These are phyloP conservation scores for Chiua virens DNA, from an alignment of 768 basidiomycete species.

Conservation along the genomic window DNA sequence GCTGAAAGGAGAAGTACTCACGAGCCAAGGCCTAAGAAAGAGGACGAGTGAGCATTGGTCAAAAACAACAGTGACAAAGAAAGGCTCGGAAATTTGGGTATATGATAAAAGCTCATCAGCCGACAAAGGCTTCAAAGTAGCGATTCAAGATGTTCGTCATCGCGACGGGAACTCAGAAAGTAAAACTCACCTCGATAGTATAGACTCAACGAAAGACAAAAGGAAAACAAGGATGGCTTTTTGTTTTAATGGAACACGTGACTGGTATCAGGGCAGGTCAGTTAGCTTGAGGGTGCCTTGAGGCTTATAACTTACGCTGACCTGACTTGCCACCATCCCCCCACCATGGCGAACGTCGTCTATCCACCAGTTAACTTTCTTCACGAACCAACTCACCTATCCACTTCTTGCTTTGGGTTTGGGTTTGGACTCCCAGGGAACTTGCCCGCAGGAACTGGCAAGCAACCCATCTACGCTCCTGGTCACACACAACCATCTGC, in stretches of 20 bases:
- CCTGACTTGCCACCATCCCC: constrained; percentile 19
- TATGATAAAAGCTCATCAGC: constrained; percentile 70
- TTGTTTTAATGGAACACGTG: constrained; percentile 35
- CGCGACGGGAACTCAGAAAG: constrained; percentile 16
- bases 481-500: constrained; percentile 43
- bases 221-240: constrained; percentile 8
- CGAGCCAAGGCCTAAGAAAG: constrained; percentile 11
- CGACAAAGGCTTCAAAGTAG: constrained; percentile 70
- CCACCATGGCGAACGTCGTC: constrained; percentile 70
- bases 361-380: constrained; percentile 66
- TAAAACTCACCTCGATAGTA: constrained; percentile 31
- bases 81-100: constrained; percentile 92
- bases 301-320: constrained; percentile 9
- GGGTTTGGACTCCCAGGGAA: constrained; percentile 62
- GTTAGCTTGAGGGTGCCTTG: constrained; percentile 6
- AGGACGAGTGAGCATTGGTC: constrained; percentile 11
- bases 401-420: constrained; percentile 68
- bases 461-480: constrained; percentile 46
- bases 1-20: constrained; percentile 33
- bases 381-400: constrained; percentile 55
- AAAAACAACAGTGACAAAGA: not conserved
- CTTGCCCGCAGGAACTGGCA: constrained; percentile 44
- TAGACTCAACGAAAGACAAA: not conserved
- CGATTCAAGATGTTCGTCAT: constrained; percentile 81
- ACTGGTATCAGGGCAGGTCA: constrained; percentile 35